These are phyloP conservation scores for Fusarium sp. DNA, from an alignment of 2,329 filamentous ascomycete species.

Conservation along the genomic window DNA sequence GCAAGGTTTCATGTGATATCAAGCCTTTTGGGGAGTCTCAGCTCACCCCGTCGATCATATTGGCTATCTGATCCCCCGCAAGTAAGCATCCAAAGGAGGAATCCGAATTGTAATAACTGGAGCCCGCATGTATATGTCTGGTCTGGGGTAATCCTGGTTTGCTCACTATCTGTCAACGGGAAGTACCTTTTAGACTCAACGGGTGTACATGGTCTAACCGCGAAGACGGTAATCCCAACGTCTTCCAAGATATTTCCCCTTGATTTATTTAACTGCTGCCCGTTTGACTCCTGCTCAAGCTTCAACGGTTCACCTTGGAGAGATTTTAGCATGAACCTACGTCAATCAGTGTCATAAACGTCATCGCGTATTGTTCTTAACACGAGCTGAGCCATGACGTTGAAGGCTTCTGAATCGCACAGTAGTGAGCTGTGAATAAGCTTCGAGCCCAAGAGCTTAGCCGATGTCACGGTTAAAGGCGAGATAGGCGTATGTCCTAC, in stretches of 20 bases:
- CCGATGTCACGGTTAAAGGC: conserved; percentile 14
- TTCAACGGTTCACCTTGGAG: background rate
- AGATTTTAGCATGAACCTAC: background rate
- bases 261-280: background rate
- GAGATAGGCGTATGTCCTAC: background rate
- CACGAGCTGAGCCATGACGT: conserved; percentile 6
- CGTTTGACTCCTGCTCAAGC: background rate
- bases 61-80: conserved; percentile 1
- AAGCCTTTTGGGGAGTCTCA: conserved; percentile 12
- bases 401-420: conserved; percentile 1
- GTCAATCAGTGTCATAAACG: conserved; percentile 16
- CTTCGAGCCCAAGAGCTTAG: background rate
- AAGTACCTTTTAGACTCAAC: conserved; percentile 19
- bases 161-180: background rate
- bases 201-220: conserved; percentile 3
- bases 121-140: no score
- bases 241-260: background rate
- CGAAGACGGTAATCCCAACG: background rate
- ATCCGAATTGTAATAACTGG: background rate
- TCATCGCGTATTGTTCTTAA: background rate
- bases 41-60: conserved; percentile 17
- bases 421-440: background rate
- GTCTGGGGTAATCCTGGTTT: conserved; percentile 2
- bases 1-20: conserved; percentile 26
- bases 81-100: conserved; percentile 7